Percentiles rank a stretch among this genome's conserved stretches.
phyloP scores from a whole-genome alignment of 441 rosid genomes.

The Sinapis alba region DNA sequence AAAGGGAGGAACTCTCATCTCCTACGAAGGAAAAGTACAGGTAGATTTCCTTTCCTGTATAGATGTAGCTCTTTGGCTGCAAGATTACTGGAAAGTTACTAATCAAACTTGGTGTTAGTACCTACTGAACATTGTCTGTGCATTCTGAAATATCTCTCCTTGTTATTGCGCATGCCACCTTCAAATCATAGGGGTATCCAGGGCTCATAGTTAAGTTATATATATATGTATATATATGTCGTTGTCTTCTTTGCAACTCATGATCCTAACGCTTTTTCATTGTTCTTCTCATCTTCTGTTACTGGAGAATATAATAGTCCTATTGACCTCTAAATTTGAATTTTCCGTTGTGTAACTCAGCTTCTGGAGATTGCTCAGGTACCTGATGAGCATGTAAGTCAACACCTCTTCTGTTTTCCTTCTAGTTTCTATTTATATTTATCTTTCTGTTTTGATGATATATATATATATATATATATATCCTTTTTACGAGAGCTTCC shows the following conservation, averaged over 20 bases:
- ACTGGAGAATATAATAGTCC: conserved; percentile 7
- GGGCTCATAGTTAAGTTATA: neutral
- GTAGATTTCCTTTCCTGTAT: conserved; percentile 36
- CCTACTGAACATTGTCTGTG: conserved; percentile 3
- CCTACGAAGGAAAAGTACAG: conserved; percentile 90
- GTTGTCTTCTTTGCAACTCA: neutral
- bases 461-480: too few species aligned
- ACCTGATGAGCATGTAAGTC: conserved; percentile 86
- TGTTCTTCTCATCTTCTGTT: neutral
- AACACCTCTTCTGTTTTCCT: conserved; percentile 5
- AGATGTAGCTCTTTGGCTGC: neutral
- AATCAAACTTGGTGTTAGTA: neutral
- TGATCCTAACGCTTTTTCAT: neutral
- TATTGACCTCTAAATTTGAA: neutral
- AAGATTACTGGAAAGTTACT: neutral
- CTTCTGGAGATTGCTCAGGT: conserved; percentile 96
- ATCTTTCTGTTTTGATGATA: neutral
- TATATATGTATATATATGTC: neutral
- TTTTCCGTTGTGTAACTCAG: conserved; percentile 40
- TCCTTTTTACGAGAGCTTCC: neutral
- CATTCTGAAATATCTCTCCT: neutral
- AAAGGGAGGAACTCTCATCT: conserved; percentile 93
- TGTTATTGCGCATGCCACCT: neutral
- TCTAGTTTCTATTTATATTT: neutral
- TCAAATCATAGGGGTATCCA: neutral